Evolutionary conservation across 2,329 filamentous ascomycete genomes (phyloP), one percentile per base, ranked within the genome.

Genomic region (Metarhizium album): DNA sequence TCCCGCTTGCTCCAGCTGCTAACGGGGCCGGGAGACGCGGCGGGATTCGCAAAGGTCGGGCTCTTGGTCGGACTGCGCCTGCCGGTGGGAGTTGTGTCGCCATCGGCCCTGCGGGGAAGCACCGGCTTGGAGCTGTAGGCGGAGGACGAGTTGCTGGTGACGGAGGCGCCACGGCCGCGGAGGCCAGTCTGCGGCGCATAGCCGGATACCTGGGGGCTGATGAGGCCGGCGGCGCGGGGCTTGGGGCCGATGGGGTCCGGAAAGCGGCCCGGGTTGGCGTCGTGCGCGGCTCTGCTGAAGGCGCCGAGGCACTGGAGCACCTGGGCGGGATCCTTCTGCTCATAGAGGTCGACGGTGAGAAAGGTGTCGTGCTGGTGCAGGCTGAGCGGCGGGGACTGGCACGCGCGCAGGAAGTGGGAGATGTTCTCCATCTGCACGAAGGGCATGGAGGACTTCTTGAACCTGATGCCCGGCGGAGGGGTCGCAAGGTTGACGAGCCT

Each of bases 361-460:
- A 98, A 98, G 58, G 90, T 83, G 69, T 98, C 93, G 72, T 98
- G 93, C 45, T 90, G 84, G 52, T 88, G 90, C 53, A 98, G 82
- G 67, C 84, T 90, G 48, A 98, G 74, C 0, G 93, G 93, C 24
- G 87, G 81, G 47, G 80, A 74, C 68, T 95, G 87, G 73, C 90
- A 95, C 53, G 89, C 90, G 62, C 81, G 83, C 49, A 98, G 81
- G 70, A 96, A 98, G 64, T 95, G 88, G 4, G 90, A 94, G 63
- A 98, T 96, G 66, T 98, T 98, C 68, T 98, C 93, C 90, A 97
- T 97, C 69, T 98, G 93, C 40, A 97, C 91, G 65, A 98, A 98
- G 0, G 93, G 93, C 91, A 97, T 97, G 40, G 82, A 72, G 1
- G 90, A 95, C 64, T 85, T 77, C 71, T 97, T 97, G 78, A 86